phyloP scores from a whole-genome alignment of 2,329 filamentous ascomycete genomes.

The Scedosporium boydii region DNA sequence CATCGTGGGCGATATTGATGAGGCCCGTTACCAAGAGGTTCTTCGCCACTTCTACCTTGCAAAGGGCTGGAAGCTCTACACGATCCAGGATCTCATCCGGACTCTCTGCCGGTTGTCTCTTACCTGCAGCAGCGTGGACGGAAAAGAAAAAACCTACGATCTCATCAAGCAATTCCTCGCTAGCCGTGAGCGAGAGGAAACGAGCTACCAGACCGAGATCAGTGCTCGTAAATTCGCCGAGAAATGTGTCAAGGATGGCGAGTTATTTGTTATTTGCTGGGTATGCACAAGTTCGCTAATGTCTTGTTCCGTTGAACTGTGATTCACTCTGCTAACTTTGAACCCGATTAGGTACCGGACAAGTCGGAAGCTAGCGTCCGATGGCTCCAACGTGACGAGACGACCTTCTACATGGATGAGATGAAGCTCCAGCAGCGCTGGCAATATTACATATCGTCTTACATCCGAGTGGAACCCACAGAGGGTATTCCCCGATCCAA shows the following conservation, averaged over 20 bases:
- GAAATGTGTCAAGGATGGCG: conserved; percentile 84
- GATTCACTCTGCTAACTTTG: conserved; percentile 6
- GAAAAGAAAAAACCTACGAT: conserved; percentile 88
- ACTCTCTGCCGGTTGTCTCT: conserved; percentile 73
- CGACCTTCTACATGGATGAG: conserved; percentile 80
- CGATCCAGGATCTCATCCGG: conserved; percentile 78
- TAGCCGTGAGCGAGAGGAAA: conserved; percentile 73
- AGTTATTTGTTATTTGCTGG: conserved; percentile 83
- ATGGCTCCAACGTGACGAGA: conserved; percentile 57
- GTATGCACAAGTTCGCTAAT: conserved; percentile 47
- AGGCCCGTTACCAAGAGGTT: conserved; percentile 77
- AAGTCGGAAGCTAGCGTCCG: conserved; percentile 63
- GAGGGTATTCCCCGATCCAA: conserved; percentile 61
- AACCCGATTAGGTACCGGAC: conserved; percentile 45
- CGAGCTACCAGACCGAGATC: conserved; percentile 82
- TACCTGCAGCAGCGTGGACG: conserved; percentile 74
- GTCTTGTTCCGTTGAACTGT: neutral
- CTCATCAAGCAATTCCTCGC: conserved; percentile 80
- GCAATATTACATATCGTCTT: conserved; percentile 94
- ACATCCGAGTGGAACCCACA: conserved; percentile 79
- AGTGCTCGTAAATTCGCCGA: conserved; percentile 86
- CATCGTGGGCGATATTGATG: conserved; percentile 72
- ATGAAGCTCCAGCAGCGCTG: conserved; percentile 75
- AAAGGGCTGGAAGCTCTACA: conserved; percentile 88
- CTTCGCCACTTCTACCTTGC: conserved; percentile 86